Percentiles rank a stretch among this genome's conserved stretches.
Evolutionary conservation across 2,329 filamentous ascomycete species (phyloP).

Genomic region (Ilyonectria destructans): DNA sequence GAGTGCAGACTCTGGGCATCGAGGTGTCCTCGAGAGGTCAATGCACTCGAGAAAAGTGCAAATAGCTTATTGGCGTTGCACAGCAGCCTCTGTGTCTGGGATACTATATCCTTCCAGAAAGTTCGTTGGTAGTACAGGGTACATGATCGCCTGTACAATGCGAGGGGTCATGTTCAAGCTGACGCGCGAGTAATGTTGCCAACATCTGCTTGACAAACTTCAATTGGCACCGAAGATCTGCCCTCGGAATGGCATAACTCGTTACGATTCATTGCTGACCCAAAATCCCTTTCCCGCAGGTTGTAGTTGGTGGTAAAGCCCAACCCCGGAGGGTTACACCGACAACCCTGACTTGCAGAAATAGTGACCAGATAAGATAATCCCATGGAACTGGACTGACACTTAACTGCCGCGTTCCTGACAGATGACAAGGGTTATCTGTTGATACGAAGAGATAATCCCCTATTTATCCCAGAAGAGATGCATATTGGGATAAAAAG

Average conservation of each 20-base stretch:
- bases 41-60: no score
- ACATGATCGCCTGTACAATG: not conserved
- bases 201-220: not conserved
- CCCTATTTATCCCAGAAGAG: not conserved
- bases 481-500: conserved; percentile 6
- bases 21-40: no score
- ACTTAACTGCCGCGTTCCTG: conserved; percentile 24
- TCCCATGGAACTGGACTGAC: not conserved
- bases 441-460: conserved; percentile 7
- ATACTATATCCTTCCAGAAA: no score
- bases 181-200: not conserved
- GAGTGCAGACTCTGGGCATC: not conserved
- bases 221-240: not conserved
- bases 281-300: not conserved
- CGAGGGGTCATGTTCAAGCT: not conserved
- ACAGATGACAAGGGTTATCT: not conserved
- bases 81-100: no score
- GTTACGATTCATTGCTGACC: not conserved
- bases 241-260: not conserved
- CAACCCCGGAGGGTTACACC: conserved; percentile 20
- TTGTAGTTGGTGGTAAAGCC: not conserved
- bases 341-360: not conserved
- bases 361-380: conserved; percentile 1
- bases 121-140: not conserved
- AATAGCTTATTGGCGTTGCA: no score